phyloP scores from a whole-genome alignment of 495 filamentous ascomycete species.

The Cercophora newfieldiana region DNA sequence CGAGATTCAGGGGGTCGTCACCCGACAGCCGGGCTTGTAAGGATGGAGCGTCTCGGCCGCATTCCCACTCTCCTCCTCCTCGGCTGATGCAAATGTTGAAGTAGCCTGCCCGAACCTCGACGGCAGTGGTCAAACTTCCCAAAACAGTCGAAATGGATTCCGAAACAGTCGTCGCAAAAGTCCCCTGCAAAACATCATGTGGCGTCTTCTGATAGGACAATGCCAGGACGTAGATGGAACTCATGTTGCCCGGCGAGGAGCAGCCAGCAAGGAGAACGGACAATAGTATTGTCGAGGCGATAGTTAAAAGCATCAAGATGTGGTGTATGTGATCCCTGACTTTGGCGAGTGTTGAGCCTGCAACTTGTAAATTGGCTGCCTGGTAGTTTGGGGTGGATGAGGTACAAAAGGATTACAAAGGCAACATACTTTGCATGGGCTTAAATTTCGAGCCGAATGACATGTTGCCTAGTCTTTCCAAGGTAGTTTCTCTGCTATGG shows the following conservation, averaged over 20 bases:
- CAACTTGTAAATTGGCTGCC: too few relatives aligned
- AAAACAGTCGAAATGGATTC: not conserved
- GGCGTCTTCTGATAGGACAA: not conserved
- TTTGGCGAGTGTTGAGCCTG: not conserved
- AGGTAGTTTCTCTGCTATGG: not conserved
- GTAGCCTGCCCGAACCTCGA: constrained; percentile 2
- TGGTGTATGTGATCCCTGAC: not conserved
- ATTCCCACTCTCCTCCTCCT: not conserved
- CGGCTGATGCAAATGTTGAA: not conserved
- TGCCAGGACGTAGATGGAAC: not conserved
- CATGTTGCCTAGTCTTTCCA: too few relatives aligned
- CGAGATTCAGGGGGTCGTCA: not conserved
- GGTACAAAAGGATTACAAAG: too few relatives aligned
- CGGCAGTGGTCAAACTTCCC: not conserved
- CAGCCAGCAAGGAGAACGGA: constrained; percentile 5
- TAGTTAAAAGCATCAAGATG: not conserved
- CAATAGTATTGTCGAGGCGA: not conserved
- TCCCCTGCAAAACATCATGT: not conserved
- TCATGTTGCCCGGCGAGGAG: not conserved
- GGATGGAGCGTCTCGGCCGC: not conserved
- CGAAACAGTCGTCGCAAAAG: not conserved
- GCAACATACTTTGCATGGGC: too few relatives aligned
- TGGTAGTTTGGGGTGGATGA: not conserved
- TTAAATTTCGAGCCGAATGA: too few relatives aligned
- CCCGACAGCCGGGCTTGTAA: not conserved